Base-by-base conservation (phyloP, 352 stramenopile species). In the Blastocystis sp. region DNA sequence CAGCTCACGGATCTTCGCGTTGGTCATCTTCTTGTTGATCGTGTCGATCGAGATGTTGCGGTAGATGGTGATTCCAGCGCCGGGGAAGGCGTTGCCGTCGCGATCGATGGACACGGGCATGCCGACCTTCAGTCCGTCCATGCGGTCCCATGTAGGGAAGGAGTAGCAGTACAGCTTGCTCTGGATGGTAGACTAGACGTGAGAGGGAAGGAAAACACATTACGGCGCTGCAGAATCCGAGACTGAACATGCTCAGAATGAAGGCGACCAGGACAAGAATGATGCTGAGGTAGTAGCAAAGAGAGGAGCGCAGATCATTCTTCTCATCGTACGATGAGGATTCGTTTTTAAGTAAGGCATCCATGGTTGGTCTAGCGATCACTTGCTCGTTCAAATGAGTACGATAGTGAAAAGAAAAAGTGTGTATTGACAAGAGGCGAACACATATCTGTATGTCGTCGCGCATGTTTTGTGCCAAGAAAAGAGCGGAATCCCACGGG, bases 151-250 rank as follows among this genome's bases (percentile, higher is more conserved):
- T 11, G 59, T 70, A 10, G 74, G 74, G 52, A 84, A 84, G 1
- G 67, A 52, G 61, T 84, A 84, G 1, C 53, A 69, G 53, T 84
- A 84, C 2, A 84, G 53, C 60, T 84, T 84, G 21, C 9, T 59
- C 56, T 84, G 74, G 38, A 84, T 84, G 17, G 53, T 84, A 10
- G n/a, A 69, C 74, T 84, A 84, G 5, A 17, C 21, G 23, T 69
- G 40, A 84, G 10, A 14, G 0, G 52, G 21, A 0, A 67, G 19
- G 17, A 3, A 7, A 9, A 67, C n/a, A n/a, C 11, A 38, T 1
- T 67, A 84, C 74, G 23, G 56, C 56, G 61, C 74, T 84, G 56
- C 74, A 84, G 74, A 84, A 84, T 84, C 74, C 74, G 48, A 84
- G 74, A 69, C 74, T 84, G 53, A 84, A 53, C 74, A 84, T 84